phyloP scores from a whole-genome alignment of 1,284 basidiomycete species.

The Cryptococcus hybrid region DNA sequence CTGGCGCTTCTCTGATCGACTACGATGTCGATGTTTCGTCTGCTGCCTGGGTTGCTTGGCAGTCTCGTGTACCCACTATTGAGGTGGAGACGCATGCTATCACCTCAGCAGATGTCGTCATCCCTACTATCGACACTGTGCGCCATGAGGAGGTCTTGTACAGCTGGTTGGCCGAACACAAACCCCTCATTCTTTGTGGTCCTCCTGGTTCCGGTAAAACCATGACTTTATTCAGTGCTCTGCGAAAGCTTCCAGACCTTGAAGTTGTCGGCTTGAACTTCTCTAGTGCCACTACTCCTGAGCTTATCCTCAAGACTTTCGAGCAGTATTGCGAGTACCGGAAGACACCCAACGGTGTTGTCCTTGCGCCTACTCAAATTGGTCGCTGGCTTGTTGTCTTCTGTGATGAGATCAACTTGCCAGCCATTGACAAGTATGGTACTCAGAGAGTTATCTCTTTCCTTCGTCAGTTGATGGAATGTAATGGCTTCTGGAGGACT shows the following conservation, averaged over 20 bases:
- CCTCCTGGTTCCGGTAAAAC: constrained; percentile 99
- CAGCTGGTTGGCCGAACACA: constrained; percentile 98
- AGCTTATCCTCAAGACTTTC: constrained; percentile 97
- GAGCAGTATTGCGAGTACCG: constrained; percentile 99
- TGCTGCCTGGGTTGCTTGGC: constrained; percentile 91
- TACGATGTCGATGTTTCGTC: constrained; percentile 86
- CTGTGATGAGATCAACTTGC: constrained; percentile 99
- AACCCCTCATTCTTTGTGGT: constrained; percentile 96
- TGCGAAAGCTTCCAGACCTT: constrained; percentile 97
- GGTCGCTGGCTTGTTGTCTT: constrained; percentile 98
- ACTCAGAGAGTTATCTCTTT: constrained; percentile 99
- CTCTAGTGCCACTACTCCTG: constrained; percentile 97
- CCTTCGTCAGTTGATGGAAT: constrained; percentile 94
- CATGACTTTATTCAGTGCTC: constrained; percentile 99
- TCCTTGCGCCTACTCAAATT: constrained; percentile 90
- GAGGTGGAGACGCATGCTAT: constrained; percentile 97
- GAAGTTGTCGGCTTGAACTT: constrained; percentile 99
- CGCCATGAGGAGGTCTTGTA: constrained; percentile 98
- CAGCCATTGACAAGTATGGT: constrained; percentile 96
- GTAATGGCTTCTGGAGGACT: constrained; percentile 92
- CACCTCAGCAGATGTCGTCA: constrained; percentile 92
- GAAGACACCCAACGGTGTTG: constrained; percentile 95
- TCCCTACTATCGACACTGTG: constrained; percentile 97
- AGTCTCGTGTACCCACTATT: constrained; percentile 84
- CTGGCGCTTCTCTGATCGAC: constrained; percentile 87